These are phyloP conservation scores for Salicornia ramosissima DNA, from an alignment of 148 eudicot species.

Conservation along the genomic window DNA sequence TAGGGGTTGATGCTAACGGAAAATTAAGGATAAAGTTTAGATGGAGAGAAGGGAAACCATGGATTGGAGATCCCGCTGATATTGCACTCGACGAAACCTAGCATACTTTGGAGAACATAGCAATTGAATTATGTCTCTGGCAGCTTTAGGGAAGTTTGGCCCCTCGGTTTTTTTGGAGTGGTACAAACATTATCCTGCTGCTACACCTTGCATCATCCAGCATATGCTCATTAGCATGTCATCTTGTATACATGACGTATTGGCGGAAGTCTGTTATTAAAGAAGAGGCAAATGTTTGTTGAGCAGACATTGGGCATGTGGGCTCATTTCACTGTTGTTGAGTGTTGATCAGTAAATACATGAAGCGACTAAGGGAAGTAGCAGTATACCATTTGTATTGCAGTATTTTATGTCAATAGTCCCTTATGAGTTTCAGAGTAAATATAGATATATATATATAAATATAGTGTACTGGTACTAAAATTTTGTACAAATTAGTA, in stretches of 20 bases:
- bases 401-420: slow-evolving; percentile 20
- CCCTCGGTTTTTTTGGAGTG: slow-evolving; percentile 22
- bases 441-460: slow-evolving; percentile 20
- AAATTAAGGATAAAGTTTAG: slow-evolving; percentile 80
- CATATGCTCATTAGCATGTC: slow-evolving; percentile 5
- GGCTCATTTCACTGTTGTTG: slow-evolving; percentile 17
- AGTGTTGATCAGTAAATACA: slow-evolving; percentile 24
- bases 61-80: slow-evolving; percentile 99
- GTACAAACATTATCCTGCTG: slow-evolving; percentile 11
- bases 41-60: slow-evolving; percentile 96
- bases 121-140: background rate
- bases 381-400: slow-evolving; percentile 25
- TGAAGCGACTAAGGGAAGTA: slow-evolving; percentile 17
- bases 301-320: background rate
- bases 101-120: background rate
- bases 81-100: slow-evolving; percentile 58
- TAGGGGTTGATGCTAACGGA: slow-evolving; percentile 98
- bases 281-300: slow-evolving; percentile 15
- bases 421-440: slow-evolving; percentile 24
- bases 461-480: slow-evolving; percentile 14
- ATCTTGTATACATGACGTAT: background rate
- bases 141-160: slow-evolving; percentile 12
- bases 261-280: slow-evolving; percentile 19
- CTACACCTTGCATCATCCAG: slow-evolving; percentile 3
- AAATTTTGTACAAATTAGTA: slow-evolving; percentile 29